These are phyloP conservation scores for Crithidia acanthocephali DNA, from an alignment of 208 protist genomes.

Conservation along the genomic window DNA sequence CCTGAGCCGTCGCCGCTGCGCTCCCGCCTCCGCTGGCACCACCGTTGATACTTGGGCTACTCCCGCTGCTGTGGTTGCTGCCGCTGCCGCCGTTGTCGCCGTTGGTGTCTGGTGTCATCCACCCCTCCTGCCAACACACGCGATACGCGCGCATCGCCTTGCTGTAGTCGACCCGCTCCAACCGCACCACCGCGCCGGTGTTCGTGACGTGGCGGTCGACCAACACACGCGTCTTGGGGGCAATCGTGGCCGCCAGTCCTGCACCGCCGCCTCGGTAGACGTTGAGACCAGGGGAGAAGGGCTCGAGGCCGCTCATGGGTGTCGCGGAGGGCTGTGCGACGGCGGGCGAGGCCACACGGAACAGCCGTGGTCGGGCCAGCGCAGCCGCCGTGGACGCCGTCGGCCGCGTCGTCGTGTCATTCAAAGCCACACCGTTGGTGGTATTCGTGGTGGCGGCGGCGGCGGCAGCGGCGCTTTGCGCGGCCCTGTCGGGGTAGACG, in stretches of 20 bases:
- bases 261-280: constrained; percentile 17
- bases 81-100: not conserved
- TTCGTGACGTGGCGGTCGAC: constrained; percentile 61
- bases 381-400: not conserved
- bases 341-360: constrained; percentile 14
- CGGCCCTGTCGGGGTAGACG: constrained; percentile 13
- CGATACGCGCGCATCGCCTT: constrained; percentile 78
- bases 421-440: not conserved
- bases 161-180: constrained; percentile 74
- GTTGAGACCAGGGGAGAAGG: constrained; percentile 19
- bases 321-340: not conserved
- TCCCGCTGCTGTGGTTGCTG: not conserved
- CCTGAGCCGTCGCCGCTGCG: no score
- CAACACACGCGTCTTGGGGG: constrained; percentile 34
- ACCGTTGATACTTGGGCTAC: not conserved
- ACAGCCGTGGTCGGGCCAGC: constrained; percentile 5
- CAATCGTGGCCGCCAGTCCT: constrained; percentile 10
- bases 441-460: not conserved
- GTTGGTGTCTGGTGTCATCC: not conserved
- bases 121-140: constrained; percentile 47
- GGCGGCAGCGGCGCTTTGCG: not conserved
- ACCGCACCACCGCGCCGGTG: constrained; percentile 58
- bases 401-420: not conserved
- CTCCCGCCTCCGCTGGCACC: no score
- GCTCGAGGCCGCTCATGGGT: constrained; percentile 6